Percentiles rank a stretch among this genome's conserved stretches.
Evolutionary conservation across 2,329 filamentous ascomycete genomes (phyloP).

Genomic region (Pseudodiploospora longispora): DNA sequence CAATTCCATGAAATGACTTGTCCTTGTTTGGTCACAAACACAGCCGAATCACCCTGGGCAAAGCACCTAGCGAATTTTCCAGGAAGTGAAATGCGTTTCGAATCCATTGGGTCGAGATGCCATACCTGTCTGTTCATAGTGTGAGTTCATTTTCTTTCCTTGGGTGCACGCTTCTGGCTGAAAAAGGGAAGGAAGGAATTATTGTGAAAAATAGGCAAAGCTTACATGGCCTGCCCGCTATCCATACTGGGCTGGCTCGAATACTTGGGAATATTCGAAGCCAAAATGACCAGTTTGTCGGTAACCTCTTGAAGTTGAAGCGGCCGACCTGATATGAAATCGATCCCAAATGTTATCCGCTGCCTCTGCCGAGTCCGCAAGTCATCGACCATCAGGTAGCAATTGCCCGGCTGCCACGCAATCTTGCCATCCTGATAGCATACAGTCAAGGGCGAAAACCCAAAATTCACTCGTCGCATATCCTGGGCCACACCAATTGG

Average conservation of each 20-base stretch:
- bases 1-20: conserved; percentile 16
- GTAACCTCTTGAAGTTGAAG: conserved; percentile 15
- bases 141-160: background rate
- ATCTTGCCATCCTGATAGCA: conserved; percentile 18
- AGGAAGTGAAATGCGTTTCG: conserved; percentile 15
- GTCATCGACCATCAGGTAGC: conserved; percentile 17
- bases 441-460: conserved; percentile 6
- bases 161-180: background rate
- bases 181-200: background rate
- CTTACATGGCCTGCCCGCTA: conserved; percentile 7
- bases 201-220: background rate
- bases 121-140: conserved; percentile 12
- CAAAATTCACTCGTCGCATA: conserved; percentile 8
- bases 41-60: conserved; percentile 12
- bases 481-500: conserved; percentile 1
- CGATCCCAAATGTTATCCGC: conserved; percentile 11
- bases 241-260: conserved; percentile 1
- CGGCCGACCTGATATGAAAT: conserved; percentile 11
- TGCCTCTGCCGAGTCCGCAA: conserved; percentile 12
- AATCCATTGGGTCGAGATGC: conserved; percentile 11
- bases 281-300: conserved; percentile 13
- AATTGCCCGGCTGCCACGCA: conserved; percentile 17
- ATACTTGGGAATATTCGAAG: conserved; percentile 2
- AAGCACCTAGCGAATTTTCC: conserved; percentile 10
- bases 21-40: conserved; percentile 13